Conservation (phyloP, 1,139 yeast genomes). For the Geotrichum citri-aurantii region DNA sequence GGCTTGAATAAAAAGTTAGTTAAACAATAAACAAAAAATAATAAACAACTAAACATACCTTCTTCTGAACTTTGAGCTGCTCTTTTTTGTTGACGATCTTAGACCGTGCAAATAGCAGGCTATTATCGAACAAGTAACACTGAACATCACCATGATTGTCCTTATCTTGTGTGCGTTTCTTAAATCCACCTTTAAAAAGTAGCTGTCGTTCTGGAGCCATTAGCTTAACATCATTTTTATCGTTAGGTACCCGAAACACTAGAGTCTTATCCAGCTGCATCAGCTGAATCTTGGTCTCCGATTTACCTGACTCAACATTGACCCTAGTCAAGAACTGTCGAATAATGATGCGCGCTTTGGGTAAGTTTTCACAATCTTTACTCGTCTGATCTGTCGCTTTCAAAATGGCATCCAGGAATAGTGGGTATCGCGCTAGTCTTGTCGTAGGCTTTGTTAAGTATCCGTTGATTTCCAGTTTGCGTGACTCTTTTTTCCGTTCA, state of each 20-base stretch:
- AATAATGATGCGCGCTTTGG: conserved; percentile 68
- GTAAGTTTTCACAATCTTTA: conserved; percentile 68
- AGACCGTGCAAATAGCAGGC: conserved; percentile 74
- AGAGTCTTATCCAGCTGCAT: conserved; percentile 76
- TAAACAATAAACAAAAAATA: not conserved
- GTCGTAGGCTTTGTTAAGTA: conserved; percentile 94
- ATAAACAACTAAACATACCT: conserved; percentile 6
- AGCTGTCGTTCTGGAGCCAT: conserved; percentile 75
- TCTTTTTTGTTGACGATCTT: conserved; percentile 87
- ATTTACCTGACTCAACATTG: conserved; percentile 87
- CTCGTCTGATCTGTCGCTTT: conserved; percentile 72
- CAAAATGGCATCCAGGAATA: conserved; percentile 73
- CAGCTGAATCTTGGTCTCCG: conserved; percentile 86
- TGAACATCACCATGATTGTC: conserved; percentile 68
- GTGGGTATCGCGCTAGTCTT: conserved; percentile 89
- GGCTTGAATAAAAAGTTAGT: conserved; percentile 42
- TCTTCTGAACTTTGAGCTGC: conserved; percentile 83
- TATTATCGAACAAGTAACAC: conserved; percentile 82
- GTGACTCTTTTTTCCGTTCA: conserved; percentile 79
- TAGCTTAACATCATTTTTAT: conserved; percentile 78
- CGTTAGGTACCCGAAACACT: conserved; percentile 63
- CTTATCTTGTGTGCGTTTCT: conserved; percentile 73
- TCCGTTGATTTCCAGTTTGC: conserved; percentile 87
- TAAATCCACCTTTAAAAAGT: conserved; percentile 68
- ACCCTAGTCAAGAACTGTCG: conserved; percentile 72